Evolutionary conservation across 371 early-diverging fungal species (phyloP), one percentile per base, ranked within the genome.

Genomic region (Apophysomyces ossiformis): DNA sequence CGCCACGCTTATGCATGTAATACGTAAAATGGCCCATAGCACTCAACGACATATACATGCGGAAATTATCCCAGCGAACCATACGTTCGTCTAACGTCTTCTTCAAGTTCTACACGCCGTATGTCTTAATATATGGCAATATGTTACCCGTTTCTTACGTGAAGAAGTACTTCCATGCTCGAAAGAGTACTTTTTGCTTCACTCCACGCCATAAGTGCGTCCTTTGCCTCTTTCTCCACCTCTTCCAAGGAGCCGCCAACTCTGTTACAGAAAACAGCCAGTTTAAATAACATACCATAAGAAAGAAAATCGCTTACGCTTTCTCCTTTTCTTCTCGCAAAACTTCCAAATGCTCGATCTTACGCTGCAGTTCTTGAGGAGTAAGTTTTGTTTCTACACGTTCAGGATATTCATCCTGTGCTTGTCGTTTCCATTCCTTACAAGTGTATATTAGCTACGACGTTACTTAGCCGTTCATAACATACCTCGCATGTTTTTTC

Each of bases 1-100:
- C 99, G 3, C 96, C 97, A 50, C 99, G 89, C 64, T 86, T 85
- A 26, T 85, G 71, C 67, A 97, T 85, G 61, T 92, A 84, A 50
- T 87, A 84, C 8, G 78, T 63, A 71, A 99, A 99, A 61, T 88
- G 83, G 43, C 76, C 73, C 56, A 76, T 87, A 37, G 97, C 92
- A 50, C 93, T 83, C 8, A 89, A 60, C 1, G 95, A 72, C 68
- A 98, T 94, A 62, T 76, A 89, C 37, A 70, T 74, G 18, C 90
- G 82, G 77, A 97, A 93, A 12, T 75, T 66, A 5, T 78, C 75
- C 92, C 92, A 95, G 39, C 80, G 77, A 3, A 69, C 66, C 44
- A 86, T 69, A 57, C 98, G 94, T 6, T 76, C 65, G 1, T 77
- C 65, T 16, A 93, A 74, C 4, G 91, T 75, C 7, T 68, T 56